Conservation (phyloP, 2,329 filamentous ascomycete species). For the Lachnellula willkommii region DNA sequence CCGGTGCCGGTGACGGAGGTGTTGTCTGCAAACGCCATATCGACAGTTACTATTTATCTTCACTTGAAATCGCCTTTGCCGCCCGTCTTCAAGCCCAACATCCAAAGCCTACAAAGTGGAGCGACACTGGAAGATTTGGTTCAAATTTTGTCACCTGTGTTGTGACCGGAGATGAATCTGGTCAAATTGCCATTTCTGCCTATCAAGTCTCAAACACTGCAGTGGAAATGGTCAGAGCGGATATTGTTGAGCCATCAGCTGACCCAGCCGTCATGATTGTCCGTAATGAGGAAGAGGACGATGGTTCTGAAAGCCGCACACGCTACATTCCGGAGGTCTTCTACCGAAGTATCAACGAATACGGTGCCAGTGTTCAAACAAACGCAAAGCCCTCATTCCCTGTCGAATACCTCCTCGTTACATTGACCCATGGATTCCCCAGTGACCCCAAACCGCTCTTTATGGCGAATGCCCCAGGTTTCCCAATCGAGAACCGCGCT, state of each 20-base stretch:
- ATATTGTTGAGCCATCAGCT: conserved; percentile 91
- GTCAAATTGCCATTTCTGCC: conserved; percentile 80
- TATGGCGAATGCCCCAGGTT: conserved; percentile 55
- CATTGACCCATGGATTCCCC: conserved; percentile 93
- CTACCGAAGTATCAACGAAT: conserved; percentile 92
- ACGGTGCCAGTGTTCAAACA: conserved; percentile 91
- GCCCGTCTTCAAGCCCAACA: conserved; percentile 82
- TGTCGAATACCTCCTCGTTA: conserved; percentile 93
- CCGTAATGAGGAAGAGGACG: conserved; percentile 82
- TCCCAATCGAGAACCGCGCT: conserved; percentile 89
- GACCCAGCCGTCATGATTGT: conserved; percentile 94
- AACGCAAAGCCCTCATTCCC: conserved; percentile 96
- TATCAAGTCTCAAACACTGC: conserved; percentile 95
- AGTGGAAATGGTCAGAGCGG: conserved; percentile 92
- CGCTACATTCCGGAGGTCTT: conserved; percentile 97
- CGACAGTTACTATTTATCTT: conserved; percentile 86
- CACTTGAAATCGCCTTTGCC: conserved; percentile 85
- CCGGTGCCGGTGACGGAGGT: conserved; percentile 73
- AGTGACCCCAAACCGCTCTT: conserved; percentile 73
- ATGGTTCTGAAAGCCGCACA: conserved; percentile 59
- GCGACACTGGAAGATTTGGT: conserved; percentile 86
- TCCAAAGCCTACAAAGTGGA: conserved; percentile 92
- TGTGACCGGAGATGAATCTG: conserved; percentile 84
- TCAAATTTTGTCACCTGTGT: conserved; percentile 97
- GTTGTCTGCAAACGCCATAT: conserved; percentile 94